Base-by-base conservation (phyloP, 805 yeast genomes). In the Candida glaebosa region DNA sequence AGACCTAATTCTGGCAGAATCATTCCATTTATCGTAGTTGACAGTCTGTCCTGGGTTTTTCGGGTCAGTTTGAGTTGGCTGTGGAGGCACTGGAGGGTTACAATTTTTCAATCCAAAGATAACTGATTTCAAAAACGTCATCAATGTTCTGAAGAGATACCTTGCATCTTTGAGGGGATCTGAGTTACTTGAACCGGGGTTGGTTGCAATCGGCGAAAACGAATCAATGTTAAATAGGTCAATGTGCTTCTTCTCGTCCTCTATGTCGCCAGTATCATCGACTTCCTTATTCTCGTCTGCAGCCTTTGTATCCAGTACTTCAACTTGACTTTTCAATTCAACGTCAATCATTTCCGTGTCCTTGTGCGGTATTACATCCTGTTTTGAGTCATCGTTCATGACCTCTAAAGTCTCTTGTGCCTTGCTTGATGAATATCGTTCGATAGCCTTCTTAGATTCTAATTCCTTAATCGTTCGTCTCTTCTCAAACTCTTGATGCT, bases 131-230 rank as follows among this genome's bases (percentile, higher is more conserved):
- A 93, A 69, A 57, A 93, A 93, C 3, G 90, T 85, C 83, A 93
- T 79, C 40, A 95, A 67, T 3, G 96, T 89, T 49, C 91, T 79
- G 75, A 89, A 88, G 22, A 93, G 66, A 52, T 86, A 87, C 34
- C 95, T 78, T 1, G 96, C 91, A 57, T 90, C 96, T 52, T 88
- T 88, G 40, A 87, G 67, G 10, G 90, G 87, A 48, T 86, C 91
- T 22, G 78, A 67, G 16, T 71, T 67, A 8, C 62, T 65, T 0
- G 74, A 56, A 2, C 63, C 71, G 28, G 78, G 78, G 7, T 78
- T 63, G 1, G 84, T 61, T 18, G 79, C 64, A 15, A 90, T 82
- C 3, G 96, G 91, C 1, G 73, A 66, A 35, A 53, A 57, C 5
- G 60, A 63, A 20, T 63, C 69, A 14, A 69, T 54, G 42, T 61